phyloP scores from a whole-genome alignment of 768 basidiomycete genomes.

The Boletus reticulatus region DNA sequence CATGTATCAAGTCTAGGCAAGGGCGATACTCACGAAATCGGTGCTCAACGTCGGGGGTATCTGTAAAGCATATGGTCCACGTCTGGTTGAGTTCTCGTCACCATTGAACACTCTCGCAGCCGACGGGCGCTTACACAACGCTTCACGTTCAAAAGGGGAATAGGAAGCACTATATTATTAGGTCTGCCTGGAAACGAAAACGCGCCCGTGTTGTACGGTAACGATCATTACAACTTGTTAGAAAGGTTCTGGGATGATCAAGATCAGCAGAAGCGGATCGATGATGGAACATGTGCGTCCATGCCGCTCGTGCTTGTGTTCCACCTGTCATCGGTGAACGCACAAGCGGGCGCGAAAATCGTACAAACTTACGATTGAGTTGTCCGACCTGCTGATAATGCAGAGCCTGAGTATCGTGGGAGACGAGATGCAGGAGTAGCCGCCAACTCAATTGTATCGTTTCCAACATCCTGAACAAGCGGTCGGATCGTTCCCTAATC shows the following conservation, averaged over 20 bases:
- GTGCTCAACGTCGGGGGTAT: background rate
- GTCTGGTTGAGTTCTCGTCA: background rate
- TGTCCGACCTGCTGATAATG: background rate
- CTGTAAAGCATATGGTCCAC: background rate
- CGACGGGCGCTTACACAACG: background rate
- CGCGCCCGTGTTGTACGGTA: background rate
- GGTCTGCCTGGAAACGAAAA: background rate
- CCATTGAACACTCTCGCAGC: background rate
- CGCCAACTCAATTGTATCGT: background rate
- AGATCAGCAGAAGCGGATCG: slow-evolving; percentile 2
- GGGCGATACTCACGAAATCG: background rate
- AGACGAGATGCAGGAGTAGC: background rate
- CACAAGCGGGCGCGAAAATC: background rate
- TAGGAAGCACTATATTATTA: background rate
- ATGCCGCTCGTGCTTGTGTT: background rate
- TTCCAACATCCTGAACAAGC: background rate
- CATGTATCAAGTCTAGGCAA: too few species aligned
- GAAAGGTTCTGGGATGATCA: background rate
- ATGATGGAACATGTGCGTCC: background rate
- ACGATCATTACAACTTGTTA: background rate
- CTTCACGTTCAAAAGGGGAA: slow-evolving; percentile 1
- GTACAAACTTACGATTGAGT: background rate
- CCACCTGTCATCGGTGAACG: background rate
- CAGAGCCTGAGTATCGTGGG: too few species aligned
- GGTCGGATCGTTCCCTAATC: background rate